Base-by-base conservation (phyloP, 305 asterid species). In the Fraxinus baroniana region DNA sequence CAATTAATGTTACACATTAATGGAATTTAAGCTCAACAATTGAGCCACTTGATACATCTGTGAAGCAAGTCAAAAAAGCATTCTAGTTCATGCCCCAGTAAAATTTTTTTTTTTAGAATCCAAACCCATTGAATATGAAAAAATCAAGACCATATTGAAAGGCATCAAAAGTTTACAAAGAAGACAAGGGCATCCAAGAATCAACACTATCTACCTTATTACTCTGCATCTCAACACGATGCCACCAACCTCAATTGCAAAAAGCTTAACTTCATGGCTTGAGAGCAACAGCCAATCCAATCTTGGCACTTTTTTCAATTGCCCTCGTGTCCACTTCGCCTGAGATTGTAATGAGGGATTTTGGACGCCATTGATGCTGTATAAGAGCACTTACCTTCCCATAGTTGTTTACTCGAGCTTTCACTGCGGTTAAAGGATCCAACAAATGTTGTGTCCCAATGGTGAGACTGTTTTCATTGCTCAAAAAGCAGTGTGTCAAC, bases 311-410 rank as follows among this genome's bases (percentile, higher is more conserved):
- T 84, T 92, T 93, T 88, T 96, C 99, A 4, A 93, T 86, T 72
- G 98, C 97, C 86, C 90, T 81, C 12, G 99, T 94, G 92, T 96
- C 98, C 78, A 96, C 98, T 88, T 96, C 99, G 36, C 98, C 98
- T 0, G 99, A 92, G 72, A 96, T 92, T 68, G 99, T 94, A 90
- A 96, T 62, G 79, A 94, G 89, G 36, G 99, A 96, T 85, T 85
- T 94, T 9, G 99, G 98, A 79, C 94, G 95, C 94, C 95, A 96
- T 60, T 91, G 93, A n/a, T 96, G 99, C 89, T 94, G 99, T 84
- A 96, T 86, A 24, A 96, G 97, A 80, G 99, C 98, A 68, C 94
- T 88, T 15, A 93, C 97, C 85, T 88, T 94, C 76, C 99, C 99
- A 46, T 84, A 88, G 89, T 87, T 96, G 93, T 96, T 87, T 83